Evolutionary conservation across 805 yeast species (phyloP), one percentile per base, ranked within the genome.

Genomic region (Allodekkera sacchari): DNA sequence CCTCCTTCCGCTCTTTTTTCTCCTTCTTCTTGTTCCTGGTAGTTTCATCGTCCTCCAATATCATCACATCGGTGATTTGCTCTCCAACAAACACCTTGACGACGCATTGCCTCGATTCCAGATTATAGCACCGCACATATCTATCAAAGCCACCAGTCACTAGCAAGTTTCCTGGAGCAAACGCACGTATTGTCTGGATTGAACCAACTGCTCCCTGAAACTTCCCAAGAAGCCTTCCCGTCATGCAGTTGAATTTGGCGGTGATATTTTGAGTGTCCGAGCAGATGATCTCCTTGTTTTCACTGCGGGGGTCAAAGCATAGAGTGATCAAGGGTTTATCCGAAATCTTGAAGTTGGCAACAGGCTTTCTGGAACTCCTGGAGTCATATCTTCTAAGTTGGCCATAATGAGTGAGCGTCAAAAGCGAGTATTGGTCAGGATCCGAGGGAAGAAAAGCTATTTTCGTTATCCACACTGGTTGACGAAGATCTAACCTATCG

Each of bases 91-190:
- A 89, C 5, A 83, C 81, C 48, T 85, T 85, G 6, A 75, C 85
- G 7, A 74, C 55, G 30, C 74, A 61, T 27, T 71, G 70, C 31
- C 94, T 66, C 1, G 75, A 57, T 2, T 58, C 59, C 4, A 75
- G 50, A 38, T 85, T 80, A 55, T 71, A 89, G 4, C 83, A 83
- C 36, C 96, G 69, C 18, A 84, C 64, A 47, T 85, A 89, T 47
- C 95, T 68, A 50, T 92, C 98, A 15, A 88, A 66, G 0, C 96
- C 94, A 27, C 94, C 96, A 13, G 83, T 66, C 3, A 77, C 76
- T 6, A 88, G 47, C 18, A 79, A 49, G 7, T 64, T 63, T 4
- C 61, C 57, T 8, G 60, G 54, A 4, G 38, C 34, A 30, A 40
- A 47, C n/a, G 48, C 25, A 24, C 43, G 35, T n/a, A 57, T 28